Base-by-base conservation (phyloP, 352 stramenopile species). In the Globisporangium nunn region DNA sequence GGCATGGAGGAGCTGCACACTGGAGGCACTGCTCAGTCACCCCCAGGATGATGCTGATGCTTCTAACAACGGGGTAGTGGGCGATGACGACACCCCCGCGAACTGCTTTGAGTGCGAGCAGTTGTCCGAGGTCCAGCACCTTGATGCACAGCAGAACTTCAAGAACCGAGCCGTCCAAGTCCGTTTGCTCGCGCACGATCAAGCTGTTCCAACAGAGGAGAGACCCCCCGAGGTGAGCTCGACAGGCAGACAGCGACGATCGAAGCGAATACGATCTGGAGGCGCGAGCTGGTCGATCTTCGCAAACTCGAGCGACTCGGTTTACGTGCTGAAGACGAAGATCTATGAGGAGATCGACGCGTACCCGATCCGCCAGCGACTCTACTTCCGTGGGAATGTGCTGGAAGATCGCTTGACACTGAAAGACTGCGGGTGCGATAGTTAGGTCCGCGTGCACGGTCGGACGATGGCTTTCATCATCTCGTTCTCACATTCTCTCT, bases 321-420 rank as follows among this genome's bases (percentile, higher is more conserved):
- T 91, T 12, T 87, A 85, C 43, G 73, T 89, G 49, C 57, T 93
- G 8, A 93, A 93, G 57, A 72, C 77, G 4, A 88, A 86, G 50
- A 86, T 93, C 33, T 88, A 76, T 50, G 74, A 79, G 3, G 76
- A 87, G 50, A 83, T 78, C 7, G 83, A 88, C 61, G 68, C 71
- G 7, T 70, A 85, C 11, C 83, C 83, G 15, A 82, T 81, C 37
- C 77, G 77, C 30, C 83, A 93, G 58, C 66, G 70, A 7, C 65
- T 93, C 1, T 93, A 89, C 52, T 91, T 83, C 57, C 71, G 74
- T 40, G 83, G 83, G 11, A 57, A 76, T 2, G 31, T 80, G 17
- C 64, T 93, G 18, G 62, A 82, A 18, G 78, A 93, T 50, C 54
- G 63, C 43, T 52, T 62, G 14, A 78, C 76, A 18, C 67, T 93